Percentiles rank a stretch among this genome's conserved stretches.
phyloP scores from a whole-genome alignment of 768 basidiomycete species.

The Jaapia argillacea region DNA sequence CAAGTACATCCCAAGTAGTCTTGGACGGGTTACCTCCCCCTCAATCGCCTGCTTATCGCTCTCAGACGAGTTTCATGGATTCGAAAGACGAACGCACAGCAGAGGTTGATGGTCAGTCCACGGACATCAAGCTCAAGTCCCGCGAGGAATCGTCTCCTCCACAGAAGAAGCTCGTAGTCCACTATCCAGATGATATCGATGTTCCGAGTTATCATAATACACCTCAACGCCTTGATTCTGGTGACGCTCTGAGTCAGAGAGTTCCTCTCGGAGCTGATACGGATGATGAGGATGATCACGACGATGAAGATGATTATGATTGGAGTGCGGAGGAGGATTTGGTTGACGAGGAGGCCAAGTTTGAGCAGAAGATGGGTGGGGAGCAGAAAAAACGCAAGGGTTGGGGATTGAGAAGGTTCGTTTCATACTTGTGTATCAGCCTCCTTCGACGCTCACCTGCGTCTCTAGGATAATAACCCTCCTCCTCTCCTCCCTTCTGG shows the following conservation, averaged over 20 bases:
- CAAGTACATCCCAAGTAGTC: slow-evolving; percentile 23
- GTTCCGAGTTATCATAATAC: slow-evolving; percentile 9
- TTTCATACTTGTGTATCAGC: neutral
- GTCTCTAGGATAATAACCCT: slow-evolving; percentile 42
- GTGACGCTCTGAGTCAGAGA: slow-evolving; percentile 17
- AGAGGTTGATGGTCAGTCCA: neutral
- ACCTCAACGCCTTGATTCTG: slow-evolving; percentile 7
- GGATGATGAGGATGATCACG: slow-evolving; percentile 54
- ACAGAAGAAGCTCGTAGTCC: slow-evolving; percentile 32
- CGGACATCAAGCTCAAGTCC: neutral
- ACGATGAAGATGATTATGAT: slow-evolving; percentile 49
- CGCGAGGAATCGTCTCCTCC: slow-evolving; percentile 13
- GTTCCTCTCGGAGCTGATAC: slow-evolving; percentile 37
- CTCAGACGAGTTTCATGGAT: slow-evolving; percentile 12
- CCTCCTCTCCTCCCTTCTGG: slow-evolving; percentile 65
- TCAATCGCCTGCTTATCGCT: slow-evolving; percentile 15
- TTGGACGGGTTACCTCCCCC: slow-evolving; percentile 13
- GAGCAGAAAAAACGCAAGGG: slow-evolving; percentile 28
- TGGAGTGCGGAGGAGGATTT: slow-evolving; percentile 78
- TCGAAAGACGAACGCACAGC: slow-evolving; percentile 8
- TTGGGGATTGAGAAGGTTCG: slow-evolving; percentile 47
- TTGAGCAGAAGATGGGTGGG: slow-evolving; percentile 48
- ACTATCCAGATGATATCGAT: slow-evolving; percentile 36
- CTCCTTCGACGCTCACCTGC: slow-evolving; percentile 3
- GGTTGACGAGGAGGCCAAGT: slow-evolving; percentile 58